Conservation (phyloP, 441 rosid species). For the Geranium incanum region DNA sequence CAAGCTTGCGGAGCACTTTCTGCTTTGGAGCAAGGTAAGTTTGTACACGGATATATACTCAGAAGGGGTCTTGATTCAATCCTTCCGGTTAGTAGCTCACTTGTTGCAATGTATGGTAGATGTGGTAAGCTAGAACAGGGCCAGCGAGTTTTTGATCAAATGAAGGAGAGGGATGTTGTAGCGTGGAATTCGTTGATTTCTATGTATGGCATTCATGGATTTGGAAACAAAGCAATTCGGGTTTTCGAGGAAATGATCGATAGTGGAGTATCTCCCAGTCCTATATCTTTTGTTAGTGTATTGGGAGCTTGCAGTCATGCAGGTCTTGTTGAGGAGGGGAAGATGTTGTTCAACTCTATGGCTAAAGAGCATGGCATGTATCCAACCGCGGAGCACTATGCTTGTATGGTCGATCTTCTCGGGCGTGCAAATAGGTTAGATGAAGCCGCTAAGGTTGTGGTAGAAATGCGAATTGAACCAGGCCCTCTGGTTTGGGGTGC, state of each 20-base stretch:
- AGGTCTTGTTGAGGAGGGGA: constrained; percentile 64
- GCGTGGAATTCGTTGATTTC: constrained; percentile 67
- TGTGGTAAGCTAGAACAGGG: constrained; percentile 54
- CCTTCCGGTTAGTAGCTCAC: constrained; percentile 52
- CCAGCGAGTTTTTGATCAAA: constrained; percentile 46
- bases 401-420: constrained; percentile 70
- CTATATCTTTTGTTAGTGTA: constrained; percentile 50
- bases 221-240: constrained; percentile 43
- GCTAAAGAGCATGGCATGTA: constrained; percentile 37
- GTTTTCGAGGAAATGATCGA: constrained; percentile 45
- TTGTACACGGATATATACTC: constrained; percentile 52
- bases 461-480: constrained; percentile 60
- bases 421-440: constrained; percentile 63
- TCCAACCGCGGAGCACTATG: constrained; percentile 60
- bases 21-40: constrained; percentile 61
- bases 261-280: constrained; percentile 44
- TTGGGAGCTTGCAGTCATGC: constrained; percentile 73
- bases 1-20: constrained; percentile 66
- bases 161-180: constrained; percentile 54
- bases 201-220: constrained; percentile 58
- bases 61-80: constrained; percentile 63
- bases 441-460: constrained; percentile 51
- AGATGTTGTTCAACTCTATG: constrained; percentile 48
- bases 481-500: constrained; percentile 73
- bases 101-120: constrained; percentile 60